Conservation (phyloP, 805 yeast genomes). For the Cyberlindnera euphorbiiphila region DNA sequence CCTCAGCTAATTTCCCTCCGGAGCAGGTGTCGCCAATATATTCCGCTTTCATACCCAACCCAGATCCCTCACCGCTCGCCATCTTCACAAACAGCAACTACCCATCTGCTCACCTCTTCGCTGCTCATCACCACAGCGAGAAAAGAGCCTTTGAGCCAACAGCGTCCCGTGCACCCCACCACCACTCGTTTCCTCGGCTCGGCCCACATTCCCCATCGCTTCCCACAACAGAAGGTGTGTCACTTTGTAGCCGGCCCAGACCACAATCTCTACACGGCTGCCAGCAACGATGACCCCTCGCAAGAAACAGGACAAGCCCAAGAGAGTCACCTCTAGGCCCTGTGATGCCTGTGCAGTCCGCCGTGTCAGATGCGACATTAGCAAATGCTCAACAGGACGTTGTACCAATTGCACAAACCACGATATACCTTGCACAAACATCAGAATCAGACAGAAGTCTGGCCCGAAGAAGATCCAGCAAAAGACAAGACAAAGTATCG, state of each 20-base stretch:
- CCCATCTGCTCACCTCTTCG: too few relatives aligned
- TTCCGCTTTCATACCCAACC: too few relatives aligned
- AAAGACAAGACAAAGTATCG: constrained; percentile 22
- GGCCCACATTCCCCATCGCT: not conserved
- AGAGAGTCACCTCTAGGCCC: constrained; percentile 18
- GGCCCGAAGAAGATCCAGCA: constrained; percentile 26
- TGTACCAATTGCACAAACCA: constrained; percentile 26
- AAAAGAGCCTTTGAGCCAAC: too few relatives aligned
- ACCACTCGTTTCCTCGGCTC: too few relatives aligned
- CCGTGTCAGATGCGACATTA: constrained; percentile 25
- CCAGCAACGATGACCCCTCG: not conserved
- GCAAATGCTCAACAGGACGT: constrained; percentile 11
- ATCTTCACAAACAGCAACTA: too few relatives aligned
- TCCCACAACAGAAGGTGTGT: too few relatives aligned
- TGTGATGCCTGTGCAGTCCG: constrained; percentile 29
- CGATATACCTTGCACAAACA: constrained; percentile 22
- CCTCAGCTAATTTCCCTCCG: too few relatives aligned
- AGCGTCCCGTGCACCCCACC: too few relatives aligned
- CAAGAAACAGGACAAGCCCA: constrained; percentile 1
- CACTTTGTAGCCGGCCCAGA: too few relatives aligned
- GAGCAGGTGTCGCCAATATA: too few relatives aligned
- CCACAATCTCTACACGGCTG: not conserved
- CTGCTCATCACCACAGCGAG: too few relatives aligned
- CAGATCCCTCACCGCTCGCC: too few relatives aligned
- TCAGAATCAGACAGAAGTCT: constrained; percentile 24